Evolutionary conservation across 768 basidiomycete genomes (phyloP), one percentile per base, ranked within the genome.

Genomic region (Cantharellus cinnabarinus): DNA sequence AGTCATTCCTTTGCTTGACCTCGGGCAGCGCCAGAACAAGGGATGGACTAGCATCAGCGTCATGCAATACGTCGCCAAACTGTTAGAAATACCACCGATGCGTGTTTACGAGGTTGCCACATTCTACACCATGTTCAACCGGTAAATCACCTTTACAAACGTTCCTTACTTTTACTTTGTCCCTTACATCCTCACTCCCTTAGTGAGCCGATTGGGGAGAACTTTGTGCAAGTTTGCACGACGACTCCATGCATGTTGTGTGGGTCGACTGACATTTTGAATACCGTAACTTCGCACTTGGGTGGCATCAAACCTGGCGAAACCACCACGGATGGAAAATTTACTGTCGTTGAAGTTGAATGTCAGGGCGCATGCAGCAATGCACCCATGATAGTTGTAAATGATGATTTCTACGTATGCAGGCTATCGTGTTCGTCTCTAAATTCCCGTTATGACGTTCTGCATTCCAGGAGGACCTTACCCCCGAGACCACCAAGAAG

Each of bases 81-180:
- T 94, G 40, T 77, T 98, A 39, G 89, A 85, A 66, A 85, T 99
- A 79, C 89, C 86, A 5, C 88, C 89, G 57, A 98, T 99, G 95
- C 85, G 95, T 5, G 95, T 97, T 2, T 99, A 99, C 69, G 95
- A 99, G 71, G 95, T 99, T 56, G 94, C 94, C 15, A 93, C 90
- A 10, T 99, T 99, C 74, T 99, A 99, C 72, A 99, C 95, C 65
- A 98, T 99, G 94, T 98, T 97, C 78, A 99, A 97, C 75, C 80
- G 93, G 89, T 89, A 60, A 66, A 78, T 39, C 50, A 0, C 35
- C 41, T 41, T 7, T 44, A 2, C 41, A 35, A 14, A 41, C 20
- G n/a, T n/a, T 29, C 5, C 10, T 41, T 57, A 58, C 41, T 57
- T 38, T 50, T 56, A 10, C 14, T 48, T 10, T 54, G 52, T 54